A percentile compares a stretch with the other conserved stretches of the same genome.
Evolutionary conservation across 352 stramenopile genomes (phyloP).

Genomic region (Pythium aquatile): DNA sequence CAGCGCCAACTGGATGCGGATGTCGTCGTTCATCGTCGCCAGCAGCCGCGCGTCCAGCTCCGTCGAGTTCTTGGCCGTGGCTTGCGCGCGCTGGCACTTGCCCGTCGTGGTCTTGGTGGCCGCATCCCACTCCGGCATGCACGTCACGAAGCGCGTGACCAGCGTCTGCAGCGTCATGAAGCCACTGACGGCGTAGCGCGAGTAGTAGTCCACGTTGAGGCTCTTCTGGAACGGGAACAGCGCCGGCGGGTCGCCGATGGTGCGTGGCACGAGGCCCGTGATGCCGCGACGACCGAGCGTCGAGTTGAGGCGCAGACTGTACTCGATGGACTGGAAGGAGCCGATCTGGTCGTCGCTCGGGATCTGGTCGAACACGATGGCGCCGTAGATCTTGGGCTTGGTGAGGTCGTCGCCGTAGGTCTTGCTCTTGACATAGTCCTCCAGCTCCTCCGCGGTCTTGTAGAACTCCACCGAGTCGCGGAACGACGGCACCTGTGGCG

Average conservation of each 20-base stretch:
- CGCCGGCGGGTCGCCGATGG: slow-evolving; percentile 31
- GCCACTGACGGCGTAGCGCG: slow-evolving; percentile 41
- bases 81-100: slow-evolving; percentile 40
- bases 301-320: slow-evolving; percentile 58
- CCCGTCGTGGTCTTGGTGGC: slow-evolving; percentile 44
- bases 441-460: slow-evolving; percentile 36
- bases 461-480: slow-evolving; percentile 38
- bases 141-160: slow-evolving; percentile 57
- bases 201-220: slow-evolving; percentile 39
- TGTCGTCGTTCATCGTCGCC: slow-evolving; percentile 39
- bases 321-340: slow-evolving; percentile 48
- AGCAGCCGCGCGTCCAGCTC: slow-evolving; percentile 39
- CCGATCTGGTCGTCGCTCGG: slow-evolving; percentile 38
- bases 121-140: slow-evolving; percentile 53
- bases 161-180: slow-evolving; percentile 68
- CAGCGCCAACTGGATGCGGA: slow-evolving; percentile 35
- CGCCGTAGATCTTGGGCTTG: slow-evolving; percentile 59
- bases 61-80: slow-evolving; percentile 30
- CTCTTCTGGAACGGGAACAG: slow-evolving; percentile 38
- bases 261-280: slow-evolving; percentile 31
- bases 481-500: slow-evolving; percentile 47
- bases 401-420: slow-evolving; percentile 45
- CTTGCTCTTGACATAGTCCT: slow-evolving; percentile 48
- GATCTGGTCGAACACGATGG: slow-evolving; percentile 58
- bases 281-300: slow-evolving; percentile 29